Evolutionary conservation across 805 yeast species (phyloP).

Genomic region (Ogataea glucozyma): DNA sequence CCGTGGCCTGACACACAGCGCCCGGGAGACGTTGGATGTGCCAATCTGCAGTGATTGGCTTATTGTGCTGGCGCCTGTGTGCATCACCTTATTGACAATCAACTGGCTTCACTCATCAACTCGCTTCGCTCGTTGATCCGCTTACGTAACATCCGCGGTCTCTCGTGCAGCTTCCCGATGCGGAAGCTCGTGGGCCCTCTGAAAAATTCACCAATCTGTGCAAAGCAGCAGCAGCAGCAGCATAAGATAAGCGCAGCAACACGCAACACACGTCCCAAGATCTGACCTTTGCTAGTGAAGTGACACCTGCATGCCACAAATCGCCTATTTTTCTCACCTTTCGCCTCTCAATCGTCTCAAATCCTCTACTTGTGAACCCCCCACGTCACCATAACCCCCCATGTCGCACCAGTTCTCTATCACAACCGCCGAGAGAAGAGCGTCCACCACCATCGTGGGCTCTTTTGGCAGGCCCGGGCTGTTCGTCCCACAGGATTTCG

Average conservation of each 20-base stretch:
- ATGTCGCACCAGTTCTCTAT: constrained; percentile 40
- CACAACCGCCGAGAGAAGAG: constrained; percentile 49
- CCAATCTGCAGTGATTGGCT: no score
- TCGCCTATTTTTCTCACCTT: neutral
- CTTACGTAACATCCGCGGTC: no score
- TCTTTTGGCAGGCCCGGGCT: constrained; percentile 54
- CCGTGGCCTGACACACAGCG: no score
- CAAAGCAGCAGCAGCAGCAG: neutral
- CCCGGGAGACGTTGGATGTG: no score
- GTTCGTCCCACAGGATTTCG: constrained; percentile 53
- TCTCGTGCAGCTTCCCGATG: neutral
- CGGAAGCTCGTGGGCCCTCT: no score
- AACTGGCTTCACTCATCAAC: neutral
- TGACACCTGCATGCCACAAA: no score
- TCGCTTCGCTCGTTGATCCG: neutral
- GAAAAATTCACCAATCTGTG: neutral
- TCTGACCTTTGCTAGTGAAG: no score
- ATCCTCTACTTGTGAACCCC: no score
- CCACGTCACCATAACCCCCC: neutral
- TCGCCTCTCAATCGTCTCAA: neutral
- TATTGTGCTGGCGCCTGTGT: no score
- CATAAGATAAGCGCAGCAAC: no score
- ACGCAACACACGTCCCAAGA: no score
- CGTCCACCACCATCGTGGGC: constrained; percentile 50
- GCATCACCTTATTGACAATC: no score